Percentiles rank a stretch among this genome's conserved stretches.
phyloP scores from a whole-genome alignment of 1,139 yeast genomes.

The Yarrowia galli region DNA sequence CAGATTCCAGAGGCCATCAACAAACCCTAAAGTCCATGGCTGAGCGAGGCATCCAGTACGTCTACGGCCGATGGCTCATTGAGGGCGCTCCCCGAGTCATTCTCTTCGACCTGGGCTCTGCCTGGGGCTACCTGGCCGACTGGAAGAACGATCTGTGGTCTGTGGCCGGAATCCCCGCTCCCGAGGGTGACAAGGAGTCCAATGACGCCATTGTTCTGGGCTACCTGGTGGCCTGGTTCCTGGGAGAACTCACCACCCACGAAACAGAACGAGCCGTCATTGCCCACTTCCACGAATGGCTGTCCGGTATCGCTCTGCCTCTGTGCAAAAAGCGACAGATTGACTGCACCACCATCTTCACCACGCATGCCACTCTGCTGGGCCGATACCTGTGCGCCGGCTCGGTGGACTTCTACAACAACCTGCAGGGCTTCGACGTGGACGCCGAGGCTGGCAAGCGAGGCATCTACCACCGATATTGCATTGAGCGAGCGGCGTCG shows the following conservation, averaged over 20 bases:
- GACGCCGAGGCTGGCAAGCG: conserved; percentile 98
- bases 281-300: conserved; percentile 97
- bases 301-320: conserved; percentile 96
- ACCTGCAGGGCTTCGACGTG: conserved; percentile 87
- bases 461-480: conserved; percentile 95
- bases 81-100: conserved; percentile 97
- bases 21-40: conserved; percentile 73
- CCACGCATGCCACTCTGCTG: conserved; percentile 94
- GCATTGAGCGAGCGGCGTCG: conserved; percentile 96
- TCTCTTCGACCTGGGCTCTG: conserved; percentile 83
- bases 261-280: conserved; percentile 88
- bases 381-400: conserved; percentile 98
- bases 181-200: conserved; percentile 85
- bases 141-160: conserved; percentile 97
- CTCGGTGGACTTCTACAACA: conserved; percentile 92
- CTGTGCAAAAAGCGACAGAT: conserved; percentile 88
- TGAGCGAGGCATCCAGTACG: conserved; percentile 78
- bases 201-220: conserved; percentile 93
- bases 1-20: conserved; percentile 57
- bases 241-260: conserved; percentile 86
- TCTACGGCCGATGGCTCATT: conserved; percentile 95
- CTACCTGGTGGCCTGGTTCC: conserved; percentile 94
- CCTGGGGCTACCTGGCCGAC: conserved; percentile 72
- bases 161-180: conserved; percentile 90
- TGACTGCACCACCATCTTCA: conserved; percentile 93